Conservation (phyloP, 2,329 filamentous ascomycete genomes). For the Gaeumannomyces tritici region DNA sequence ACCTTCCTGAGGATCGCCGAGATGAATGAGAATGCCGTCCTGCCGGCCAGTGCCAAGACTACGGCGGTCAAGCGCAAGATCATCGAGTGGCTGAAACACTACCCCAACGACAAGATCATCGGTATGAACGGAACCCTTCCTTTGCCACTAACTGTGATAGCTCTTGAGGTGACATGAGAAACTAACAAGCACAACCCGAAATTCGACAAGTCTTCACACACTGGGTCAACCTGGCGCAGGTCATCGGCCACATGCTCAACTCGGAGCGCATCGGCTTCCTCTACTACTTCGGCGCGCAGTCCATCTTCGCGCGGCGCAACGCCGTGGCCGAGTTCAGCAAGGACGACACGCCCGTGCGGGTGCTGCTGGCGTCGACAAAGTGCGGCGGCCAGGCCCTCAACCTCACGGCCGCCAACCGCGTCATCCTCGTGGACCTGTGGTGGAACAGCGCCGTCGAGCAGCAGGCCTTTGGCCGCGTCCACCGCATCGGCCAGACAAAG, state of each 20-base stretch:
- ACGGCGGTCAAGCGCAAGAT: conserved; percentile 20
- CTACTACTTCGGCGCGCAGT: conserved; percentile 24
- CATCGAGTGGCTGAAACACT: conserved; percentile 18
- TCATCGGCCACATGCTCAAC: conserved; percentile 25
- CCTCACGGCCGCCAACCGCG: conserved; percentile 34
- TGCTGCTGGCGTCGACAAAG: conserved; percentile 25
- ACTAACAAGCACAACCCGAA: background rate
- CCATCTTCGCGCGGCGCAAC: background rate
- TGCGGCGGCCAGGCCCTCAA: conserved; percentile 29
- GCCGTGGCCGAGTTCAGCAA: conserved; percentile 16
- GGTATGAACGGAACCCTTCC: conserved; percentile 16
- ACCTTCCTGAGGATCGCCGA: conserved; percentile 15
- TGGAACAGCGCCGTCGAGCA: conserved; percentile 54
- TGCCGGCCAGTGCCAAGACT: conserved; percentile 21
- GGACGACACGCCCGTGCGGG: conserved; percentile 8
- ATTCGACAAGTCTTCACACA: conserved; percentile 22
- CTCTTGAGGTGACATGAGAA: too few species aligned
- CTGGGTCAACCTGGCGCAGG: conserved; percentile 20
- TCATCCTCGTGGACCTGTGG: conserved; percentile 46
- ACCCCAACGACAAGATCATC: conserved; percentile 28
- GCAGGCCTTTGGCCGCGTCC: conserved; percentile 53
- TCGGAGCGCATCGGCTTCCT: conserved; percentile 21
- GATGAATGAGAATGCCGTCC: background rate
- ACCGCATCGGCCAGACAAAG: conserved; percentile 54
- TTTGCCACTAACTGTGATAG: background rate